These are phyloP conservation scores for Aspergillus neotritici DNA, from an alignment of 2,329 filamentous ascomycete genomes.

Conservation along the genomic window DNA sequence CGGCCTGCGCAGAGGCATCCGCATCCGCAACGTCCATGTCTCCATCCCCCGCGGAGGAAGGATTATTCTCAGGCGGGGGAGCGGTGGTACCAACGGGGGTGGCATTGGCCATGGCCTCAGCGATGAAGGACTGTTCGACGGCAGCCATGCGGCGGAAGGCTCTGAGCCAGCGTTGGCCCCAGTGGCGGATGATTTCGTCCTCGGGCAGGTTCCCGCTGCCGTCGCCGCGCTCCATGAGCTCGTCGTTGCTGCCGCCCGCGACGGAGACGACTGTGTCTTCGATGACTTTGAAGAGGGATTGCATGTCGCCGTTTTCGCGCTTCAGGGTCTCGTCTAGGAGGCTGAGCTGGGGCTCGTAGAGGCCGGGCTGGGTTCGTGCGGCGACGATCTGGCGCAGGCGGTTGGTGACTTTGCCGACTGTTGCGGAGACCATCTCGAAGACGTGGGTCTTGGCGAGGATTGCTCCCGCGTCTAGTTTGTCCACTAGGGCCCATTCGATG, in stretches of 20 bases:
- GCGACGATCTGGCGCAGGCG: slow-evolving; percentile 75
- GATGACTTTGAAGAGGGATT: slow-evolving; percentile 72
- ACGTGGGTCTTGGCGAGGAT: slow-evolving; percentile 68
- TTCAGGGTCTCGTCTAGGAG: slow-evolving; percentile 61
- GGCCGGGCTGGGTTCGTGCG: slow-evolving; percentile 53
- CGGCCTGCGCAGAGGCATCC: slow-evolving; percentile 3
- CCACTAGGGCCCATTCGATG: slow-evolving; percentile 79
- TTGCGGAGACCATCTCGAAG: slow-evolving; percentile 85
- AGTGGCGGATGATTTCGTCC: slow-evolving; percentile 64
- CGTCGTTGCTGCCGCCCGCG: slow-evolving; percentile 66
- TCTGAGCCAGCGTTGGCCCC: slow-evolving; percentile 80
- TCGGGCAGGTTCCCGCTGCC: slow-evolving; percentile 48
- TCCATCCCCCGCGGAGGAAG: slow-evolving; percentile 18
- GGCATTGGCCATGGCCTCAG: slow-evolving; percentile 50
- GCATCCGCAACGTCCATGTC: slow-evolving; percentile 30
- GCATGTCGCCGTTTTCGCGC: slow-evolving; percentile 67
- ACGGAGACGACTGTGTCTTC: slow-evolving; percentile 71
- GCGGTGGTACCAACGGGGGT: slow-evolving; percentile 37
- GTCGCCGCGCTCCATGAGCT: slow-evolving; percentile 62
- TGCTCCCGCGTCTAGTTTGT: slow-evolving; percentile 58
- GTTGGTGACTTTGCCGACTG: slow-evolving; percentile 82
- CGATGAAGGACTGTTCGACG: slow-evolving; percentile 72
- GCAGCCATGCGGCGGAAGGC: slow-evolving; percentile 77
- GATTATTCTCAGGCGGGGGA: slow-evolving; percentile 14
- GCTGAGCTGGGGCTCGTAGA: slow-evolving; percentile 50